phyloP scores from a whole-genome alignment of 2,329 filamentous ascomycete species.

The Fusarium marasasianum region DNA sequence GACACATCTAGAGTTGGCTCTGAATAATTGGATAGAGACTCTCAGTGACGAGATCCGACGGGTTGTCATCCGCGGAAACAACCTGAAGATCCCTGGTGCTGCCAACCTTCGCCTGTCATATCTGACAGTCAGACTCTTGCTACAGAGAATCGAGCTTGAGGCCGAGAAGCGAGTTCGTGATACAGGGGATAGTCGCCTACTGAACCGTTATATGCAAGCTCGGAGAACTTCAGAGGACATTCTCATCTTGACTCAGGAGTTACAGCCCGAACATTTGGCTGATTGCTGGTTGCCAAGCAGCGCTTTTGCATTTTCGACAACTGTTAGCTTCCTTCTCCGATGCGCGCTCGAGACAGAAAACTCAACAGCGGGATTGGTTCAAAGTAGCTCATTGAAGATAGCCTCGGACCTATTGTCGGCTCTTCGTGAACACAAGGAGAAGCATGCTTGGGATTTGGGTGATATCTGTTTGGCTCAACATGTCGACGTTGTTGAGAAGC shows the following conservation, averaged over 20 bases:
- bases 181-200: constrained; percentile 34
- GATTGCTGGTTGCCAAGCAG: constrained; percentile 62
- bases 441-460: constrained; percentile 58
- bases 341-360: constrained; percentile 57
- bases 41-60: constrained; percentile 50
- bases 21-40: constrained; percentile 57
- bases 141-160: constrained; percentile 58
- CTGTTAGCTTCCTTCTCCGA: constrained; percentile 60
- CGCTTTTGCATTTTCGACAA: constrained; percentile 59
- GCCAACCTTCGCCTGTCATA: constrained; percentile 63
- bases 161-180: constrained; percentile 45
- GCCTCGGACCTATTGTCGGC: constrained; percentile 53
- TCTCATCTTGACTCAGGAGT: constrained; percentile 56
- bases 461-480: constrained; percentile 61
- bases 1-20: constrained; percentile 48
- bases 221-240: constrained; percentile 60
- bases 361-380: constrained; percentile 46
- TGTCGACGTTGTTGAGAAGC: constrained; percentile 57
- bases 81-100: constrained; percentile 54
- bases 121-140: constrained; percentile 57
- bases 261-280: constrained; percentile 53
- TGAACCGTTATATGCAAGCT: constrained; percentile 52
- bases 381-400: constrained; percentile 53
- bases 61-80: constrained; percentile 54
- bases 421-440: constrained; percentile 52